Evolutionary conservation across 2,329 filamentous ascomycete genomes (phyloP).

Genomic region (Sphaerostilbella broomeana): DNA sequence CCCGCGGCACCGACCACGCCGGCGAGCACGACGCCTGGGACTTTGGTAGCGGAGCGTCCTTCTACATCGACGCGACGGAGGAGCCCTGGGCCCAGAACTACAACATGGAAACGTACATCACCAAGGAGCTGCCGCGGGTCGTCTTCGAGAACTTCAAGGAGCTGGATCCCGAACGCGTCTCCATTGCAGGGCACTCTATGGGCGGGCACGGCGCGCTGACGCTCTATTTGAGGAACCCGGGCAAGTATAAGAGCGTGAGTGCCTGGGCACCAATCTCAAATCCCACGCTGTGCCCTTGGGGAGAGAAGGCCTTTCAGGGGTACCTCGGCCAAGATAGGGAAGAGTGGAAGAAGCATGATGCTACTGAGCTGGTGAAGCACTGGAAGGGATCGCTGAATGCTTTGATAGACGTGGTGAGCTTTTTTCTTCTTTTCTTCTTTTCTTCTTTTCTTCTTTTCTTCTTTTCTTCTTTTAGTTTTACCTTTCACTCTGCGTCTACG

Average conservation of each 20-base stretch:
- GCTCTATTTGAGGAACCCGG: conserved; percentile 85
- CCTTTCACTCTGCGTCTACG: too few species aligned
- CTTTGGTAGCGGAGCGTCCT: conserved; percentile 86
- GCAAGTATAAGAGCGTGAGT: conserved; percentile 79
- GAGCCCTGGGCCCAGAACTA: conserved; percentile 72
- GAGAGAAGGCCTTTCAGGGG: conserved; percentile 86
- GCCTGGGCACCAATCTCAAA: conserved; percentile 90
- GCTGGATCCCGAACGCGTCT: conserved; percentile 64
- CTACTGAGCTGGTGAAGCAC: conserved; percentile 76
- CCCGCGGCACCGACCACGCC: conserved; percentile 70
- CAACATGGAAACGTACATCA: conserved; percentile 91
- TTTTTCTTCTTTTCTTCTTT: not conserved
- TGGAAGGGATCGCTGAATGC: conserved; percentile 68
- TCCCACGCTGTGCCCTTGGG: conserved; percentile 82
- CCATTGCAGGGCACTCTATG: conserved; percentile 94
- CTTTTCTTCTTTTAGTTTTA: not conserved
- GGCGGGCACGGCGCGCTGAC: conserved; percentile 93
- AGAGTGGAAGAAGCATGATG: conserved; percentile 84
- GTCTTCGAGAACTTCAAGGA: conserved; percentile 65
- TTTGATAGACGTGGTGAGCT: conserved; percentile 77
- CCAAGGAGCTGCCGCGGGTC: conserved; percentile 72
- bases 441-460: not conserved
- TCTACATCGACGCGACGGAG: conserved; percentile 83
- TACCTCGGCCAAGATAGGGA: conserved; percentile 75
- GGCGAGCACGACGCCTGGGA: conserved; percentile 87